Evolutionary conservation across 768 basidiomycete genomes (phyloP).

Genomic region (Leccinellum rugosiceps): DNA sequence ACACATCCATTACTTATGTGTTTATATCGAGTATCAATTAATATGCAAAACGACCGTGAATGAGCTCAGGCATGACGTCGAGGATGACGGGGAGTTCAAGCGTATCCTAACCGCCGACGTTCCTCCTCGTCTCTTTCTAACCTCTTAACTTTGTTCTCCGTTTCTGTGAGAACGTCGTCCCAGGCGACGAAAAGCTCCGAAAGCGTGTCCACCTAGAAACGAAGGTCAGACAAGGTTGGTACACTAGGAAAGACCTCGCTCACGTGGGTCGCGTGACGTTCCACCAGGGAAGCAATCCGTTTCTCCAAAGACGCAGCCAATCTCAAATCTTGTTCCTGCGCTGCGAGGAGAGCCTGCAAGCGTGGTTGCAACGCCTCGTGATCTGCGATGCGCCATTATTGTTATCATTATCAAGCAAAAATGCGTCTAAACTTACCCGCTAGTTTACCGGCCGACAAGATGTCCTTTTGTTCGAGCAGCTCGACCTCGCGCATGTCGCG

Average conservation of each 20-base stretch:
- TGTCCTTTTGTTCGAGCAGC: slow-evolving; percentile 63
- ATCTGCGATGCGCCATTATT: slow-evolving; percentile 34
- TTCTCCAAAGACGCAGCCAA: slow-evolving; percentile 61
- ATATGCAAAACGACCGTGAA: slow-evolving; percentile 4
- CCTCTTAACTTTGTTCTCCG: slow-evolving; percentile 54
- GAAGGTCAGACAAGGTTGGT: background rate
- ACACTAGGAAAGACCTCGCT: slow-evolving; percentile 20
- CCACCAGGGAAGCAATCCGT: slow-evolving; percentile 61
- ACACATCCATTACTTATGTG: slow-evolving; percentile 16
- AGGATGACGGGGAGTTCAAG: slow-evolving; percentile 21
- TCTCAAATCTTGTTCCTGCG: slow-evolving; percentile 56
- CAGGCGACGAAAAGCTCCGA: slow-evolving; percentile 84
- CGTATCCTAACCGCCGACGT: slow-evolving; percentile 59
- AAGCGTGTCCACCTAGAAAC: slow-evolving; percentile 66
- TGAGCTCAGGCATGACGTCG: background rate
- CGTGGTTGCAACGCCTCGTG: slow-evolving; percentile 67
- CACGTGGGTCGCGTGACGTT: slow-evolving; percentile 70
- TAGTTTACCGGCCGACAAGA: slow-evolving; percentile 69
- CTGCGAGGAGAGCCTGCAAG: slow-evolving; percentile 54
- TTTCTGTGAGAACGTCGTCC: slow-evolving; percentile 72
- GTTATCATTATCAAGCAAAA: too few species aligned
- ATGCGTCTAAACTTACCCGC: slow-evolving; percentile 38
- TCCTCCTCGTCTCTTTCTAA: slow-evolving; percentile 64
- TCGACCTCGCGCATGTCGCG: slow-evolving; percentile 80
- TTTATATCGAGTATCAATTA: slow-evolving; percentile 16